These are phyloP conservation scores for Paramecium biaurelia DNA, from an alignment of 73 alveolate genomes.

Conservation along the genomic window DNA sequence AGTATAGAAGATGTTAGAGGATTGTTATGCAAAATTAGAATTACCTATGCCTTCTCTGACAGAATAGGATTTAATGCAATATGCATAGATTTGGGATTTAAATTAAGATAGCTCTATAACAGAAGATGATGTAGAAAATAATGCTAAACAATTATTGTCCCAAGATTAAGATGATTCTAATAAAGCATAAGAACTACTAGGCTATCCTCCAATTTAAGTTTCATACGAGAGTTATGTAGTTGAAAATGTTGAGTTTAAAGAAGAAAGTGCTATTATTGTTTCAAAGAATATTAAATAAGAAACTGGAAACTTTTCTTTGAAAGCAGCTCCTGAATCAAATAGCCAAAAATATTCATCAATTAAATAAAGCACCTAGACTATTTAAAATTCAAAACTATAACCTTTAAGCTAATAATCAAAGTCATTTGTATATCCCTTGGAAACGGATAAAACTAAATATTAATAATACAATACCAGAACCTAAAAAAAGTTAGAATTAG, in stretches of 20 bases:
- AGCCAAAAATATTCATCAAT: background rate
- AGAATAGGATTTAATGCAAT: background rate
- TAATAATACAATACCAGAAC: slow-evolving; percentile 10
- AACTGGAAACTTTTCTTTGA: background rate
- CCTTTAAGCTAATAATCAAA: background rate
- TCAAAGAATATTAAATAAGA: background rate
- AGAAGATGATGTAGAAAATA: slow-evolving; percentile 11
- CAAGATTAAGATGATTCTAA: background rate
- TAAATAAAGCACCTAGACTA: background rate
- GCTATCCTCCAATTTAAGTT: slow-evolving; percentile 3
- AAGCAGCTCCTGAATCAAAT: background rate
- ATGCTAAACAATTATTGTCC: background rate
- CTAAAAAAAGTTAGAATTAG: background rate
- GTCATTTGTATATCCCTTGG: background rate
- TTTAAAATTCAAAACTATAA: background rate
- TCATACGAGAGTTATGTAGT: background rate
- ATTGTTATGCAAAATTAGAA: background rate
- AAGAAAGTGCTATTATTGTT: background rate
- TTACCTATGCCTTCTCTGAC: background rate
- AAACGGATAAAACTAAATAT: background rate
- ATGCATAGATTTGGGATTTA: background rate
- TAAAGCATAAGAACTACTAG: background rate
- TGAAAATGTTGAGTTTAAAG: background rate
- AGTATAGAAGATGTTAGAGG: background rate
- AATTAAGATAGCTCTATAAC: background rate